Percentiles rank a stretch among this genome's conserved stretches.
Evolutionary conservation across 768 basidiomycete genomes (phyloP).

Genomic region (Panaeolus papilionaceus): DNA sequence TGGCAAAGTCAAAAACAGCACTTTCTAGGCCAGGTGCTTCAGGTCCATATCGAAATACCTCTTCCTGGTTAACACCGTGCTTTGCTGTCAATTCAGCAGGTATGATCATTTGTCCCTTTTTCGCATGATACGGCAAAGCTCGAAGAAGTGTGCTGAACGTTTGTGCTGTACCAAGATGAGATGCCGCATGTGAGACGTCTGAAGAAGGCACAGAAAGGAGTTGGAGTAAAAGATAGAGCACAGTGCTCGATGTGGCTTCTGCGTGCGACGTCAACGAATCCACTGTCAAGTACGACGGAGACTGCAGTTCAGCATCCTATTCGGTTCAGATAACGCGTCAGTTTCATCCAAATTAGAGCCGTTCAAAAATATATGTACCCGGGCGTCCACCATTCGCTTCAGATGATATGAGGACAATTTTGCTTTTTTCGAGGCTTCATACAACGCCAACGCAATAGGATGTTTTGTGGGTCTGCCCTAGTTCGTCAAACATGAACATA

Average conservation of each 20-base stretch:
- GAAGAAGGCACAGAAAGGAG: constrained; percentile 61
- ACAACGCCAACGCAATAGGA: constrained; percentile 78
- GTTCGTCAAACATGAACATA: constrained; percentile 22
- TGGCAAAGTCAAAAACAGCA: constrained; percentile 86
- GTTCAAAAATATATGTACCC: constrained; percentile 53
- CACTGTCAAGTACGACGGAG: constrained; percentile 67
- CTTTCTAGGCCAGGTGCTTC: constrained; percentile 69
- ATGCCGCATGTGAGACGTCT: constrained; percentile 75
- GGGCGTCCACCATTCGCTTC: constrained; percentile 83
- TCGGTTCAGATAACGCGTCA: constrained; percentile 24
- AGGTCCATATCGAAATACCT: constrained; percentile 67
- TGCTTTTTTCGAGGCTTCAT: constrained; percentile 54
- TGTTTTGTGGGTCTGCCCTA: constrained; percentile 82
- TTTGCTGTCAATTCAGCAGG: constrained; percentile 84
- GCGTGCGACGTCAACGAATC: constrained; percentile 75
- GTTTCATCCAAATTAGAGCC: constrained; percentile 16
- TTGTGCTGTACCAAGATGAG: constrained; percentile 80
- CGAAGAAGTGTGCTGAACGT: constrained; percentile 76
- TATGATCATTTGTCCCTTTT: constrained; percentile 72
- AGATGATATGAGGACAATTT: constrained; percentile 77
- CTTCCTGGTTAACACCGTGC: constrained; percentile 81
- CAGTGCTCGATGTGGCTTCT: constrained; percentile 80
- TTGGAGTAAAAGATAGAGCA: constrained; percentile 79
- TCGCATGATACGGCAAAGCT: constrained; percentile 78
- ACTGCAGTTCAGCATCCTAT: constrained; percentile 72